These are phyloP conservation scores for Lipomyces yamadae DNA, from an alignment of 805 yeast genomes.

Conservation along the genomic window DNA sequence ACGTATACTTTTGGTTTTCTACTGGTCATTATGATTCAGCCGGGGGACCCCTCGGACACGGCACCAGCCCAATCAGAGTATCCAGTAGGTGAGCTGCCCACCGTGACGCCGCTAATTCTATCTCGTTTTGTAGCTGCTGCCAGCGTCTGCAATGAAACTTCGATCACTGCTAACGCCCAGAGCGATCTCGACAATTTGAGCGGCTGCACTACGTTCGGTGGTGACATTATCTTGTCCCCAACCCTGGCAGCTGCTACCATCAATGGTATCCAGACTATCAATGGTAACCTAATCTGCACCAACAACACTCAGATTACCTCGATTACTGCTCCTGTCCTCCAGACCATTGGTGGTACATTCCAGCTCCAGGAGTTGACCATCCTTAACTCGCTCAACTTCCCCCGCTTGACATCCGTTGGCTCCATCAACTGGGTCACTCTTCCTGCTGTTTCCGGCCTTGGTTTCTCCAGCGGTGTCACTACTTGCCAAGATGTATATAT, in stretches of 20 bases:
- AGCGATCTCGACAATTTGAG: slow-evolving; percentile 74
- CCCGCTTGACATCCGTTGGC: slow-evolving; percentile 80
- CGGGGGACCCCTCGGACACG: neutral
- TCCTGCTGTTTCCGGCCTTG: slow-evolving; percentile 76
- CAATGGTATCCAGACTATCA: slow-evolving; percentile 74
- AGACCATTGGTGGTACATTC: slow-evolving; percentile 74
- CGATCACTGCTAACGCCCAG: slow-evolving; percentile 80
- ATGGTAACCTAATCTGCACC: slow-evolving; percentile 72
- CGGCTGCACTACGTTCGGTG: slow-evolving; percentile 78
- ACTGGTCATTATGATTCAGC: neutral
- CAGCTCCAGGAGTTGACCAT: slow-evolving; percentile 66
- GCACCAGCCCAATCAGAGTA: neutral
- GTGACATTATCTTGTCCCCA: slow-evolving; percentile 67
- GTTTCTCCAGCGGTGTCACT: slow-evolving; percentile 72
- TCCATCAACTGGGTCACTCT: slow-evolving; percentile 78
- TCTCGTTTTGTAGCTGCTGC: neutral
- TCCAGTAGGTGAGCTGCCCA: neutral
- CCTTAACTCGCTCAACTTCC: slow-evolving; percentile 71
- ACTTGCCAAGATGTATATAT: slow-evolving; percentile 68
- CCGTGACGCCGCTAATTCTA: neutral
- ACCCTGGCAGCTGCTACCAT: slow-evolving; percentile 58
- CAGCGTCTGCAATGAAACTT: slow-evolving; percentile 33
- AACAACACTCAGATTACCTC: slow-evolving; percentile 67
- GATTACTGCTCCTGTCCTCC: slow-evolving; percentile 78
- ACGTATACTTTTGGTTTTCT: slow-evolving; percentile 6